Percentiles rank a stretch among this genome's conserved stretches.
Evolutionary conservation across 1,284 basidiomycete genomes (phyloP).

Genomic region (Marasmius tenuissimus): DNA sequence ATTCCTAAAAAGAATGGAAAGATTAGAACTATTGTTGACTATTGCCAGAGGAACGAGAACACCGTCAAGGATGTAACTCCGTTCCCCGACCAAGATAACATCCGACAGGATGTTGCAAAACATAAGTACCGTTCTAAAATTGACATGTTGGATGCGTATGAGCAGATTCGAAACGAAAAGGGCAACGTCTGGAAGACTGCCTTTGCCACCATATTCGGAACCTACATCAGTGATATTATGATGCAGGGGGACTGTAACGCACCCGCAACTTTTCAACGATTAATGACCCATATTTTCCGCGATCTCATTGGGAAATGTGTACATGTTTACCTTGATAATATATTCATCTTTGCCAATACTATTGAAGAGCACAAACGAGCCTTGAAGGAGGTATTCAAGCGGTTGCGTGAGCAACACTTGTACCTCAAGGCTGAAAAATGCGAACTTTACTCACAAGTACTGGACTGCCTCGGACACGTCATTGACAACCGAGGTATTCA

Average conservation of each 20-base stretch:
- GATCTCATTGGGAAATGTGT: conserved; percentile 19
- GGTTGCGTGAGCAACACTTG: conserved; percentile 16
- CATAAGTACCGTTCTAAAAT: neutral
- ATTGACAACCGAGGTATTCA: conserved; percentile 27
- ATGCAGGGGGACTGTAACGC: conserved; percentile 12
- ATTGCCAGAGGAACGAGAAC: conserved; percentile 20
- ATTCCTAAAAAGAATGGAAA: conserved; percentile 24
- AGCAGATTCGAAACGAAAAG: conserved; percentile 1
- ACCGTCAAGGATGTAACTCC: conserved; percentile 28
- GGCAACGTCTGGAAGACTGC: conserved; percentile 16
- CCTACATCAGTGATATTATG: conserved; percentile 18
- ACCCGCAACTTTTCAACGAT: conserved; percentile 22
- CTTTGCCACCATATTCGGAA: conserved; percentile 19
- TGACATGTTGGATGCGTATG: conserved; percentile 16
- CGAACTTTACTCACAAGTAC: conserved; percentile 26
- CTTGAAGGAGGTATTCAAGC: conserved; percentile 16
- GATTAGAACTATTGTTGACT: conserved; percentile 4
- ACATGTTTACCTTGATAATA: neutral
- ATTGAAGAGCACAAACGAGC: conserved; percentile 25
- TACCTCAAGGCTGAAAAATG: conserved; percentile 29
- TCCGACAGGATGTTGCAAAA: neutral
- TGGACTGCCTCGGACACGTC: conserved; percentile 32
- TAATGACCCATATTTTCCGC: conserved; percentile 24
- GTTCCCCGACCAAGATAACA: conserved; percentile 24
- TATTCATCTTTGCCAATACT: neutral